These are phyloP conservation scores for Pseudophaeomoniella oleicola DNA, from an alignment of 2,329 filamentous ascomycete genomes.

Conservation along the genomic window DNA sequence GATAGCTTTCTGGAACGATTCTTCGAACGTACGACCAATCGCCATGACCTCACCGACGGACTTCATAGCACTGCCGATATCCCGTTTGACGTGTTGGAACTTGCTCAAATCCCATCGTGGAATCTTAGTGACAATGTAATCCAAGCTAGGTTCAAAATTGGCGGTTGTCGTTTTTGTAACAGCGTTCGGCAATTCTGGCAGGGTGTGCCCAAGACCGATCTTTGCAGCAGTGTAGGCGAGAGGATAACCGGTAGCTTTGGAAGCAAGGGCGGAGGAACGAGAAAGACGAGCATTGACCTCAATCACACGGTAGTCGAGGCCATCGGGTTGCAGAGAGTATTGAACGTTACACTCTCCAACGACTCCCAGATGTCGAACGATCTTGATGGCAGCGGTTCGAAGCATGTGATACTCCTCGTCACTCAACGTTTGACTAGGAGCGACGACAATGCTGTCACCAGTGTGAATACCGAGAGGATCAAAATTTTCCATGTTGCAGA, in stretches of 20 bases:
- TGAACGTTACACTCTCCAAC: constrained; percentile 98
- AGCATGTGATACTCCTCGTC: constrained; percentile 99
- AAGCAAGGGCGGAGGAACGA: constrained; percentile 88
- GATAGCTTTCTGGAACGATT: constrained; percentile 98
- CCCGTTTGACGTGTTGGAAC: constrained; percentile 96
- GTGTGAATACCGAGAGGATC: constrained; percentile 96
- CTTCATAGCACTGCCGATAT: constrained; percentile 98
- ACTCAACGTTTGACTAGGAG: constrained; percentile 88
- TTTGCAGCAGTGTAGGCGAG: constrained; percentile 96
- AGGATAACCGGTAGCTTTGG: constrained; percentile 95
- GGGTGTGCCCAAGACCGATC: constrained; percentile 88
- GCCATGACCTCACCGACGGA: constrained; percentile 99
- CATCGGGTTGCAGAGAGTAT: constrained; percentile 91
- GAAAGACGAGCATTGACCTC: constrained; percentile 98
- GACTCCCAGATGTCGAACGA: constrained; percentile 89
- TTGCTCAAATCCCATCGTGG: constrained; percentile 97
- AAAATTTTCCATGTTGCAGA: constrained; percentile 99
- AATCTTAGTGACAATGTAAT: constrained; percentile 98
- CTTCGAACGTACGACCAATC: constrained; percentile 94
- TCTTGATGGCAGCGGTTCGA: constrained; percentile 92
- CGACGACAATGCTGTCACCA: constrained; percentile 96
- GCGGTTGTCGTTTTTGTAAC: constrained; percentile 98
- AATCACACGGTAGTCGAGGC: constrained; percentile 94
- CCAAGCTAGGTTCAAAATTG: constrained; percentile 94
- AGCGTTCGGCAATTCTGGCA: constrained; percentile 91